Percentiles rank a stretch among this genome's conserved stretches.
Evolutionary conservation across 2,329 filamentous ascomycete species (phyloP).

Genomic region (Zopfia rhizophila): DNA sequence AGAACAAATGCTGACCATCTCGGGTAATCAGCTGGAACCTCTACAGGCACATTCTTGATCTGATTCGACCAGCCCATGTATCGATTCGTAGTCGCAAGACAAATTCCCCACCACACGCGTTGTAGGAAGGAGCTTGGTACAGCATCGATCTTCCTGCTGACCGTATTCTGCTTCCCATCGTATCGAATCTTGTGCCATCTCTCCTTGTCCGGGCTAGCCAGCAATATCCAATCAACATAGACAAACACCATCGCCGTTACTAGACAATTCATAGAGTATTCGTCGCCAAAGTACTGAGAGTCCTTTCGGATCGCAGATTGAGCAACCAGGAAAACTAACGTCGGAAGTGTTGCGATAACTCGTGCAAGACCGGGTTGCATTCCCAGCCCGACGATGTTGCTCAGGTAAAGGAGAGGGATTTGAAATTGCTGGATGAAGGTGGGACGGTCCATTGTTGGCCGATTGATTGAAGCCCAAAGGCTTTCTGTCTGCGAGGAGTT

Average conservation of each 20-base stretch:
- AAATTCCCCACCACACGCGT: constrained; percentile 35
- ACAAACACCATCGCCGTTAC: constrained; percentile 7
- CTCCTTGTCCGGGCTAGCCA: constrained; percentile 36
- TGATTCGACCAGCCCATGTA: constrained; percentile 40
- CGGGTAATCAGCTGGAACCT: constrained; percentile 29
- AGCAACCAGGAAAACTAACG: constrained; percentile 21
- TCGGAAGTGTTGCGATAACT: constrained; percentile 17
- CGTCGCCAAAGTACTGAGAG: constrained; percentile 20
- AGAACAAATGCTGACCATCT: constrained; percentile 25
- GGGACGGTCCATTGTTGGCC: constrained; percentile 24
- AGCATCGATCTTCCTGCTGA: constrained; percentile 1
- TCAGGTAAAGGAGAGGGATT: constrained; percentile 24
- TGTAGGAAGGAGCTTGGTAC: constrained; percentile 18
- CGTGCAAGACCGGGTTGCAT: constrained; percentile 21
- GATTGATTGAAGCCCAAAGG: too few species aligned
- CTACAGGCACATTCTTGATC: constrained; percentile 37
- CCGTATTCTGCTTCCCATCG: constrained; percentile 2
- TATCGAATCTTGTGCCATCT: constrained; percentile 35
- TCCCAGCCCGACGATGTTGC: constrained; percentile 28
- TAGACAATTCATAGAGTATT: constrained; percentile 25
- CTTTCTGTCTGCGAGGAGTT: too few species aligned
- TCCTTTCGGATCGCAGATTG: constrained; percentile 32
- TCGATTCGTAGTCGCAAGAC: constrained; percentile 26
- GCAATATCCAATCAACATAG: constrained; percentile 34
- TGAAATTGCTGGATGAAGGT: constrained; percentile 18